These are phyloP conservation scores for Pseudofabraea citricarpa DNA, from an alignment of 2,329 filamentous ascomycete genomes.

Conservation along the genomic window DNA sequence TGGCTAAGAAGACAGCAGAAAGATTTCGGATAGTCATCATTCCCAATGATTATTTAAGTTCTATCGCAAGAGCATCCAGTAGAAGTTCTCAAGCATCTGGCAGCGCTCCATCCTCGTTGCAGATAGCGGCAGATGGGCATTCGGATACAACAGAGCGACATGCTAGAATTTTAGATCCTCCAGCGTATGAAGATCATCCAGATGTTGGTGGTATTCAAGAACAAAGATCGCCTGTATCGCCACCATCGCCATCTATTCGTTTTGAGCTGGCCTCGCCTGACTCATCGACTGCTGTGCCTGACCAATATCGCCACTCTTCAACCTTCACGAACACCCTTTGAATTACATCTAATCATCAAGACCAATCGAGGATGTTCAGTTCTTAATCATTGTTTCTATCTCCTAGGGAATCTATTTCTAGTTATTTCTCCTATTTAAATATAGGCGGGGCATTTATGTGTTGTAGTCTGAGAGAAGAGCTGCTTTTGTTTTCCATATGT, in stretches of 20 bases:
- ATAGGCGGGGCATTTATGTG: not conserved
- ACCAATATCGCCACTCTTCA: not conserved
- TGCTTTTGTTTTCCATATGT: not conserved
- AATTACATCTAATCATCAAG: not conserved
- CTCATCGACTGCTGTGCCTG: not conserved
- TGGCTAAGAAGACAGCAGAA: not conserved
- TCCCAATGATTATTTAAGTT: not conserved
- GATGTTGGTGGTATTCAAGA: not conserved
- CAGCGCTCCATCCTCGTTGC: not conserved
- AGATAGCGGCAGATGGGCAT: not conserved
- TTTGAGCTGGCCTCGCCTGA: not conserved
- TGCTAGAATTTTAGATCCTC: not conserved
- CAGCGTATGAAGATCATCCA: too few relatives aligned
- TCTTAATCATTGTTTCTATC: not conserved
- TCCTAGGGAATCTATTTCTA: not conserved
- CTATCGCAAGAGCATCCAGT: not conserved
- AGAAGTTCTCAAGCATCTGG: not conserved
- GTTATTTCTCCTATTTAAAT: not conserved
- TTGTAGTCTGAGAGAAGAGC: not conserved
- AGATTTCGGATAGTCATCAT: constrained; percentile 5
- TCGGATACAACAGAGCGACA: not conserved
- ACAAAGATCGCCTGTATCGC: not conserved
- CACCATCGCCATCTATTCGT: not conserved
- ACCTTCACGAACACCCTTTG: not conserved
- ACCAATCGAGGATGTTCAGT: too few relatives aligned